A percentile compares a stretch with the other conserved stretches of the same genome.
phyloP scores from a whole-genome alignment of 345 rosid species.

The Citrus sinensis region DNA sequence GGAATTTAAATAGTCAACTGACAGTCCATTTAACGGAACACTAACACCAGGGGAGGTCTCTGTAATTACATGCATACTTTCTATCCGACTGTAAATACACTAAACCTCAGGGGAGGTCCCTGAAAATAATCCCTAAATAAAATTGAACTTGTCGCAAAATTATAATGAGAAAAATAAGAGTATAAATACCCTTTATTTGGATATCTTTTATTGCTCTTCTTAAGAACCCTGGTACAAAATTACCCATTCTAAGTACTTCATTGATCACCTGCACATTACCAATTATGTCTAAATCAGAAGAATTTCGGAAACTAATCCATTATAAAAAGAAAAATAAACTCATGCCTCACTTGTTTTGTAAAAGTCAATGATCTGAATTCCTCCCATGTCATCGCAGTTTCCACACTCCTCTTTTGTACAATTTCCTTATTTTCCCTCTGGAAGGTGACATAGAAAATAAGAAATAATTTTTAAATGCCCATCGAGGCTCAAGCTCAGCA shows the following conservation, averaged over 20 bases:
- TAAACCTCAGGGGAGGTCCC: too few species aligned
- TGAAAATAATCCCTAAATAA: too few species aligned
- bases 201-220: slow-evolving; percentile 28
- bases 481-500: background rate
- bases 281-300: background rate
- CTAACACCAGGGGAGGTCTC: too few species aligned
- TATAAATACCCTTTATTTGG: background rate
- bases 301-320: background rate
- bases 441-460: background rate
- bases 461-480: too few species aligned
- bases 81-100: too few species aligned
- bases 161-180: too few species aligned
- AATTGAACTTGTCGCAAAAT: too few species aligned
- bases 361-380: slow-evolving; percentile 24
- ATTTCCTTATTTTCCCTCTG: slow-evolving; percentile 27
- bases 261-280: slow-evolving; percentile 17
- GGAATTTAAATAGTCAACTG: too few species aligned
- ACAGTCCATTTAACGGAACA: too few species aligned
- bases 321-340: too few species aligned
- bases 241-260: slow-evolving; percentile 24
- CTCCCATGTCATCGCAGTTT: slow-evolving; percentile 19
- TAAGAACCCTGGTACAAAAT: slow-evolving; percentile 14
- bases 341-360: slow-evolving; percentile 19
- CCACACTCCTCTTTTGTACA: slow-evolving; percentile 1
- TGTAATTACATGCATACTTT: too few species aligned